Conservation (phyloP, 257 asterid genomes). For the Solanum bukasovii region DNA sequence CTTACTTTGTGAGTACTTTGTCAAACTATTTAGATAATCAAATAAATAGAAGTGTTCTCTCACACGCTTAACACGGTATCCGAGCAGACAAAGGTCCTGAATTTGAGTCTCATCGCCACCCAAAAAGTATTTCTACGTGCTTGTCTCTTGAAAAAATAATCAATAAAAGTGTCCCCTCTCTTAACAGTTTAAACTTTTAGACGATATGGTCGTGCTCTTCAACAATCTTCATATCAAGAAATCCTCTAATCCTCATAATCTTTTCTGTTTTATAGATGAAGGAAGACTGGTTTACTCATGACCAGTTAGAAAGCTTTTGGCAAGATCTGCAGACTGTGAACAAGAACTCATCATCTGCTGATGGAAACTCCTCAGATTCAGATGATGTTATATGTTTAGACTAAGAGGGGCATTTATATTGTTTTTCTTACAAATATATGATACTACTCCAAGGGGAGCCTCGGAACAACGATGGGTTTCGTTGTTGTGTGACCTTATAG, state of each 20-base stretch:
- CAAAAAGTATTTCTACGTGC: not conserved
- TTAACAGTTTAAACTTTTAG: not conserved
- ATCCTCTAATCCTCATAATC: not conserved
- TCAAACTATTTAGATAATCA: not conserved
- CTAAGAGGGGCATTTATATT: not conserved
- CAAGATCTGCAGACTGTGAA: constrained; percentile 8
- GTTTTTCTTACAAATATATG: not conserved
- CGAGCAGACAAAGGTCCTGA: not conserved
- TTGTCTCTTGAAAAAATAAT: not conserved
- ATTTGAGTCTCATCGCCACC: not conserved
- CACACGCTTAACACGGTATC: not conserved
- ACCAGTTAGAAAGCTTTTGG: constrained; percentile 37
- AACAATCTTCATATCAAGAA: not conserved
- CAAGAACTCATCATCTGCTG: not conserved
- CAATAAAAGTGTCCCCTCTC: not conserved
- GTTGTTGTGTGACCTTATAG: not conserved
- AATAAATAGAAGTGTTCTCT: not conserved
- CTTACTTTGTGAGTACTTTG: constrained; percentile 54
- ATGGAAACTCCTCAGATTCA: not conserved
- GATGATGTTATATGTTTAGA: not conserved
- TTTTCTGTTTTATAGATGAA: constrained; percentile 32
- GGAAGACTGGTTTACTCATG: constrained; percentile 38
- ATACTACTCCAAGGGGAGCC: not conserved
- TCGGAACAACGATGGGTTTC: not conserved
- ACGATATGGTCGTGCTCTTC: not conserved